Evolutionary conservation across 129 eudicot genomes (phyloP), one percentile per base, ranked within the genome.

Genomic region (Solidago caesia): DNA sequence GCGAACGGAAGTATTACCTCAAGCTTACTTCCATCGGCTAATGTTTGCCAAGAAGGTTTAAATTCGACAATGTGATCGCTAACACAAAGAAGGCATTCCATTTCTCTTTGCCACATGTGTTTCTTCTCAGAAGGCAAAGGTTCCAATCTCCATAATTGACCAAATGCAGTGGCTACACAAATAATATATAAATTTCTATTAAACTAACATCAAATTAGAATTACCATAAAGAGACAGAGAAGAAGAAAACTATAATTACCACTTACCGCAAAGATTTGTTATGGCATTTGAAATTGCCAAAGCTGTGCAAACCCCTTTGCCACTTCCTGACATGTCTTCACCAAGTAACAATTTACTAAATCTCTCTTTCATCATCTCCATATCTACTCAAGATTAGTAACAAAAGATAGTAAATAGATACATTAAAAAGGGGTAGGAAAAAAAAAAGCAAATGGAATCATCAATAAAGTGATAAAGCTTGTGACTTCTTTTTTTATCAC

Each of bases 321-420:
- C 98, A 84, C 96, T 84, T 70, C 98, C 98, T 67, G 98, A 92
- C 98, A 92, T 92, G 58, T 92, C 98, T 76, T 92, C 98, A 52
- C 98, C 98, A 12, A 92, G 94, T 71, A 92, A 61, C 78, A 92
- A 74, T 78, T 92, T 92, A 9, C 89, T 85, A 73, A 89, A 92
- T 71, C 91, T 84, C 65, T 92, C 97, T 83, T 89, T 92, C 97
- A 92, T 89, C 96, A 85, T 77, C 70, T 87, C 97, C 85, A 85
- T 85, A 71, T 89, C 97, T 92, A 76, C 60, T 57, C 75, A 82
- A 53, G 12, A 72, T 82, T 52, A 73, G 57, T 33, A 21, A 4
- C 21, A 52, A 46, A 58, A n/a, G 13, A 56, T 11, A 59, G 52
- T 21, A 56, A 58, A 47, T 46, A 46, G 43, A 25, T 21, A 27